Evolutionary conservation across 352 stramenopile species (phyloP).

Genomic region (Stephanocyclus meneghinianus): DNA sequence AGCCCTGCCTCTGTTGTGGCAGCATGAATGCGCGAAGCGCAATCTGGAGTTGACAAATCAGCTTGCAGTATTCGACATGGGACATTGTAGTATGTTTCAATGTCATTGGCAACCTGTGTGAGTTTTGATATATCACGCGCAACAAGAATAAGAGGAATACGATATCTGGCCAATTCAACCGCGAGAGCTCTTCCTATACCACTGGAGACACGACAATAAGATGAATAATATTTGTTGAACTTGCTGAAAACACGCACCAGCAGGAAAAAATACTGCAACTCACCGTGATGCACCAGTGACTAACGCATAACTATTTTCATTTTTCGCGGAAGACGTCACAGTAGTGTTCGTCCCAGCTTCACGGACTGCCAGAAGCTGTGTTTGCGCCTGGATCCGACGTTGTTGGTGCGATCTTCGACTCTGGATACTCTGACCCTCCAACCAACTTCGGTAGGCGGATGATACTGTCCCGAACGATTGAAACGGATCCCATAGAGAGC

Average conservation of each 20-base stretch:
- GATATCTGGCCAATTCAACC: constrained; percentile 76
- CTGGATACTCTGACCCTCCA: constrained; percentile 32
- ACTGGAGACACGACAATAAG: background rate
- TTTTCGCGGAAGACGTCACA: background rate
- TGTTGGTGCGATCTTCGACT: constrained; percentile 20
- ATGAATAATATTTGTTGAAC: no score
- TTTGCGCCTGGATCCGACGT: constrained; percentile 12
- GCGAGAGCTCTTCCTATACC: constrained; percentile 75
- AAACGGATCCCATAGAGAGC: constrained; percentile 39
- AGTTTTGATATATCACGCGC: constrained; percentile 66
- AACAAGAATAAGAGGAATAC: constrained; percentile 76
- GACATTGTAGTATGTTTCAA: constrained; percentile 77
- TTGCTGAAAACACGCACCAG: background rate
- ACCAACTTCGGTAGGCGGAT: constrained; percentile 39
- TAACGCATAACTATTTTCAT: constrained; percentile 60
- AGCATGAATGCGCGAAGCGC: constrained; percentile 59
- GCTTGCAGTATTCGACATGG: constrained; percentile 67
- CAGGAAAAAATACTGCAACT: background rate
- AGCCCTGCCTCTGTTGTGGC: constrained; percentile 63
- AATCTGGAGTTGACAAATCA: constrained; percentile 63
- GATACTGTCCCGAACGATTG: constrained; percentile 45
- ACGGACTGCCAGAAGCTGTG: constrained; percentile 31
- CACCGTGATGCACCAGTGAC: constrained; percentile 73
- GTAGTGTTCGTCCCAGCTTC: constrained; percentile 11
- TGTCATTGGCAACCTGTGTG: constrained; percentile 62